phyloP scores from a whole-genome alignment of 1,284 basidiomycete genomes.

The Schizophyllum amplum region DNA sequence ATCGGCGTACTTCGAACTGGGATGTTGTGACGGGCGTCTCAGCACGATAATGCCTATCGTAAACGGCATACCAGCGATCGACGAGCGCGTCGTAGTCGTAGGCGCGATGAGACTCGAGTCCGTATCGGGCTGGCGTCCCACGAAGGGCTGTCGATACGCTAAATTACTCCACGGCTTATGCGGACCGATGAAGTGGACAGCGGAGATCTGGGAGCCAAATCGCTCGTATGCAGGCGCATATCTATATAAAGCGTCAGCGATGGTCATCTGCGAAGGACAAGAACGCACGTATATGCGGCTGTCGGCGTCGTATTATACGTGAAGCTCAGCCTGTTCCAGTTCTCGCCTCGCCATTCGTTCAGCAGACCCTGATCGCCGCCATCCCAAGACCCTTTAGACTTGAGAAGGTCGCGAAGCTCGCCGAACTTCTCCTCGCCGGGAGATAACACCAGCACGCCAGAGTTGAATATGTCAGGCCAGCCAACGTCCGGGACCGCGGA shows the following conservation, averaged over 20 bases:
- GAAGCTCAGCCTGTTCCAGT: constrained; percentile 92
- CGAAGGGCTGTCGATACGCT: constrained; percentile 52
- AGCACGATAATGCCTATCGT: constrained; percentile 78
- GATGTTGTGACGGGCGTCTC: constrained; percentile 28
- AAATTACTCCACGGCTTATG: constrained; percentile 89
- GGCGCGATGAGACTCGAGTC: constrained; percentile 31
- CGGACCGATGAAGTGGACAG: constrained; percentile 91
- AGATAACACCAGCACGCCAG: constrained; percentile 84
- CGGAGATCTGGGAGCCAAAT: constrained; percentile 82
- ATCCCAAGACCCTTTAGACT: constrained; percentile 85
- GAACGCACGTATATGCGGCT: constrained; percentile 86
- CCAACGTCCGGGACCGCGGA: constrained; percentile 93
- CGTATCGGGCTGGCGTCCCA: constrained; percentile 14
- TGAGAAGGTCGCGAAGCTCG: constrained; percentile 61
- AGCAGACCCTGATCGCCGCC: constrained; percentile 95
- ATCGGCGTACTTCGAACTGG: constrained; percentile 63
- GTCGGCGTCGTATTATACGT: constrained; percentile 97
- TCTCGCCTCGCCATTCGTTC: constrained; percentile 84
- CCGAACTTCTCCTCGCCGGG: constrained; percentile 81
- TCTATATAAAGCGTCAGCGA: constrained; percentile 30
- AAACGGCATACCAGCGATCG: constrained; percentile 86
- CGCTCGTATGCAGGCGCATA: constrained; percentile 95
- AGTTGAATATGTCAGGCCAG: constrained; percentile 99
- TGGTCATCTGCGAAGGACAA: constrained; percentile 16
- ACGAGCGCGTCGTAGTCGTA: constrained; percentile 77